These are phyloP conservation scores for Setomelanomma holmii DNA, from an alignment of 2,329 filamentous ascomycete species.

Conservation along the genomic window DNA sequence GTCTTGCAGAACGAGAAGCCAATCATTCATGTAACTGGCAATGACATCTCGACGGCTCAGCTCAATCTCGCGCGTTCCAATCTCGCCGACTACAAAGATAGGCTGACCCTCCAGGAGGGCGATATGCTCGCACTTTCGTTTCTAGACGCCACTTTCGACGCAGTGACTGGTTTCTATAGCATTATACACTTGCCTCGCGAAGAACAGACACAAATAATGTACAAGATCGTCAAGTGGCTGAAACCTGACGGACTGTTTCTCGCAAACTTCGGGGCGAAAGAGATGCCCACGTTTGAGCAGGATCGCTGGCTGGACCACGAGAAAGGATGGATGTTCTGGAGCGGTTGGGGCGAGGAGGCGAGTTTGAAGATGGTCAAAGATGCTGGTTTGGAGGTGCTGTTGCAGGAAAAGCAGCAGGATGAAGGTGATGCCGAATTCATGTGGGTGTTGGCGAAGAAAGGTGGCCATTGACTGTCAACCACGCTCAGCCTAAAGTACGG, in stretches of 20 bases:
- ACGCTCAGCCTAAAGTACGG: too few species aligned
- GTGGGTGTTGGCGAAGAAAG: slow-evolving; percentile 38
- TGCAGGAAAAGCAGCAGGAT: slow-evolving; percentile 31
- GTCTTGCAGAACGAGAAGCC: slow-evolving; percentile 26
- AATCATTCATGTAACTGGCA: slow-evolving; percentile 45
- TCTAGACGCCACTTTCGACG: slow-evolving; percentile 51
- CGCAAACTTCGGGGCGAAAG: slow-evolving; percentile 48
- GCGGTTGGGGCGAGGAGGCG: slow-evolving; percentile 47
- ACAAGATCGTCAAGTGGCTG: slow-evolving; percentile 58
- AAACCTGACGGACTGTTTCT: slow-evolving; percentile 58
- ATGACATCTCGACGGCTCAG: slow-evolving; percentile 53
- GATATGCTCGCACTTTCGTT: slow-evolving; percentile 55
- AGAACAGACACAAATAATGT: slow-evolving; percentile 58
- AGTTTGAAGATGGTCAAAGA: slow-evolving; percentile 41
- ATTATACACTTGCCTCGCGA: slow-evolving; percentile 62
- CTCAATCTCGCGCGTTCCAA: slow-evolving; percentile 44
- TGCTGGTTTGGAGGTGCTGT: slow-evolving; percentile 32
- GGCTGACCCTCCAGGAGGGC: slow-evolving; percentile 38
- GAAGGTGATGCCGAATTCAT: slow-evolving; percentile 33
- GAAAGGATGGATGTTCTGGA: slow-evolving; percentile 50
- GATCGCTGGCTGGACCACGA: slow-evolving; percentile 46
- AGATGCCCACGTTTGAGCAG: slow-evolving; percentile 13
- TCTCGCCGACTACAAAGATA: slow-evolving; percentile 15
- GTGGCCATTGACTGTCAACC: too few species aligned
- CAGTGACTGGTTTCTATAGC: slow-evolving; percentile 61